Conservation (phyloP, 306 rosid species). For the Cicer pinnatifidum region DNA sequence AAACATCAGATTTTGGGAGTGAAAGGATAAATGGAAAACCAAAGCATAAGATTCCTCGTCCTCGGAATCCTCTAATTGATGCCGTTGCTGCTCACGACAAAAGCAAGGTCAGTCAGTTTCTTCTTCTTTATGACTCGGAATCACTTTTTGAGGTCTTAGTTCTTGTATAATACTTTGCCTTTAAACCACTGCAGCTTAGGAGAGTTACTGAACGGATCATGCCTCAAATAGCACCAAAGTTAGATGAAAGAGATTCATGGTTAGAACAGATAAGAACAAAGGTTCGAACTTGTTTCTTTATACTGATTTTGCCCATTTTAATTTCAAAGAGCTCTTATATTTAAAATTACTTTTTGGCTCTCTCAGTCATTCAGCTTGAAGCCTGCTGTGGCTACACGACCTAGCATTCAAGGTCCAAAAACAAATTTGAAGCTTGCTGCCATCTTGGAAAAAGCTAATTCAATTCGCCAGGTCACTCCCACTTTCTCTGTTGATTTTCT, state of each 20-base stretch:
- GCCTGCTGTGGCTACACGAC: constrained; percentile 72
- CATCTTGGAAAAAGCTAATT: constrained; percentile 91
- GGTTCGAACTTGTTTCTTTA: constrained; percentile 58
- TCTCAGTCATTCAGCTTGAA: constrained; percentile 92
- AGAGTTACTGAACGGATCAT: constrained; percentile 74
- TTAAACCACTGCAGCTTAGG: constrained; percentile 74
- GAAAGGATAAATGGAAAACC: constrained; percentile 61
- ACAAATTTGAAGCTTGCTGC: constrained; percentile 92
- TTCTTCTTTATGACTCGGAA: constrained; percentile 27
- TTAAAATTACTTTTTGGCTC: constrained; percentile 32
- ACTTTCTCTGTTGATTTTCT: constrained; percentile 40
- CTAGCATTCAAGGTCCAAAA: constrained; percentile 79
- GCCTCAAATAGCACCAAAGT: constrained; percentile 65
- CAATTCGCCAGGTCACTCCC: constrained; percentile 86
- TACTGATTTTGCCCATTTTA: constrained; percentile 8
- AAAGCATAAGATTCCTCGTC: constrained; percentile 75
- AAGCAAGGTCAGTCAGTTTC: constrained; percentile 73
- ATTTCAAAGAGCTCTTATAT: constrained; percentile 20
- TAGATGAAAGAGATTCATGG: constrained; percentile 81
- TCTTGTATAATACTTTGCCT: constrained; percentile 42
- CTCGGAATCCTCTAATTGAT: constrained; percentile 95
- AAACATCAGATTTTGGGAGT: constrained; percentile 56
- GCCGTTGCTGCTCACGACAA: constrained; percentile 95
- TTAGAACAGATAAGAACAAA: constrained; percentile 90
- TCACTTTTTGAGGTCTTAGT: constrained; percentile 40